Percentiles rank a stretch among this genome's conserved stretches.
phyloP scores from a whole-genome alignment of 2,329 filamentous ascomycete species.

The Ophiosphaerella korrae region DNA sequence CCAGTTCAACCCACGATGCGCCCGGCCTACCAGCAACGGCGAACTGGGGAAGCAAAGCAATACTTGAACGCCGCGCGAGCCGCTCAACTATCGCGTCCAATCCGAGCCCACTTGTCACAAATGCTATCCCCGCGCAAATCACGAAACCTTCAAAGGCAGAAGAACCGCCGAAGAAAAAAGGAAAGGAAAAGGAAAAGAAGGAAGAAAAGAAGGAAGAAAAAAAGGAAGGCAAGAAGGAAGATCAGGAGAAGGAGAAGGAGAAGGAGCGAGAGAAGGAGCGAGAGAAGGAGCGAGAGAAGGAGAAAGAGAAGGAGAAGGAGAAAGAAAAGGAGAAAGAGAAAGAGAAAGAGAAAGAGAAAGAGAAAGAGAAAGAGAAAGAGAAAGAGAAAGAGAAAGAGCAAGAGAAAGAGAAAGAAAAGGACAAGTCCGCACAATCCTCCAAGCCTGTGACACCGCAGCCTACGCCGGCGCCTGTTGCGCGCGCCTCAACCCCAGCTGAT shows the following conservation, averaged over 20 bases:
- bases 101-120: conserved; percentile 73
- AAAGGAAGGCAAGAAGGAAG: conserved; percentile 24
- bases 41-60: conserved; percentile 83
- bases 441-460: conserved; percentile 36
- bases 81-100: conserved; percentile 80
- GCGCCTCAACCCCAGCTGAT: conserved; percentile 21
- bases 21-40: conserved; percentile 93
- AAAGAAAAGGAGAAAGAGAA: conserved; percentile 32
- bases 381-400: conserved; percentile 26
- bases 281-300: conserved; percentile 23
- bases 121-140: conserved; percentile 50
- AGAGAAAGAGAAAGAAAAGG: conserved; percentile 29
- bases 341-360: conserved; percentile 24
- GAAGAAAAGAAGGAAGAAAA: conserved; percentile 24
- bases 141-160: conserved; percentile 36
- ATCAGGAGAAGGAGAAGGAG: conserved; percentile 30
- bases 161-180: conserved; percentile 37
- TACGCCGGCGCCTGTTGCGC: conserved; percentile 12
- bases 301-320: conserved; percentile 31
- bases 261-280: no score
- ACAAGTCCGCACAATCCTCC: conserved; percentile 30
- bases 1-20: conserved; percentile 65
- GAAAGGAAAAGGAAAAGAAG: conserved; percentile 33
- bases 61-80: conserved; percentile 72
- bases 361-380: conserved; percentile 25